phyloP scores from a whole-genome alignment of 805 yeast genomes.

The Ascoidea tarda region DNA sequence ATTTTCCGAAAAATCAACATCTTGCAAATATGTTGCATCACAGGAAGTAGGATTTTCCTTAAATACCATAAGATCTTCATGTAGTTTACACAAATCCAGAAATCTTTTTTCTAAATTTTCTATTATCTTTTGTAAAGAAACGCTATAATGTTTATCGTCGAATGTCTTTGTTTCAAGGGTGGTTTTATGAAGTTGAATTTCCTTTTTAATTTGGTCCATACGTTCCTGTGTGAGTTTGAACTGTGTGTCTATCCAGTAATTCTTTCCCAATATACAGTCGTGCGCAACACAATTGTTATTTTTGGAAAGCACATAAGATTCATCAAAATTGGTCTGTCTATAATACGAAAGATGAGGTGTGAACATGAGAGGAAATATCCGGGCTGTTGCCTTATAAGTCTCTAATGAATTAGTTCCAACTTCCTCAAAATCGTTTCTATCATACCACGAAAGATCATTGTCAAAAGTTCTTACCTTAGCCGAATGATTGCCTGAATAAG shows the following conservation, averaged over 20 bases:
- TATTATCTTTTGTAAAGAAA: constrained; percentile 4
- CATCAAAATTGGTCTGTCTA: constrained; percentile 42
- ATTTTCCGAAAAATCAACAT: neutral
- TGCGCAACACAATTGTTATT: constrained; percentile 44
- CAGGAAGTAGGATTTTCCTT: neutral
- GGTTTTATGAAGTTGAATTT: constrained; percentile 1
- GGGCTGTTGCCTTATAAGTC: constrained; percentile 25
- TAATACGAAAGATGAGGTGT: constrained; percentile 60
- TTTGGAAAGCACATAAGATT: constrained; percentile 6
- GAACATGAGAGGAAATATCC: constrained; percentile 45
- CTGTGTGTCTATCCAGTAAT: constrained; percentile 12
- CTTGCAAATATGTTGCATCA: neutral
- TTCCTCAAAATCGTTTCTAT: constrained; percentile 46
- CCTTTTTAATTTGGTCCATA: constrained; percentile 4
- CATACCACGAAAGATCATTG: constrained; percentile 46
- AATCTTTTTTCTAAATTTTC: constrained; percentile 3
- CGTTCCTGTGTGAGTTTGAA: constrained; percentile 12
- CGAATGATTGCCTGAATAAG: constrained; percentile 2
- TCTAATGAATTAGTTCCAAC: constrained; percentile 28
- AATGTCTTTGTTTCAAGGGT: neutral
- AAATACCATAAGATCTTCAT: constrained; percentile 1
- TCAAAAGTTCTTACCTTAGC: constrained; percentile 29
- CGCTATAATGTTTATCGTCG: constrained; percentile 1
- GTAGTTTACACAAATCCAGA: constrained; percentile 4
- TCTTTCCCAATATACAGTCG: constrained; percentile 32